phyloP scores from a whole-genome alignment of 345 rosid species.

The Lenwebbia sp. region DNA sequence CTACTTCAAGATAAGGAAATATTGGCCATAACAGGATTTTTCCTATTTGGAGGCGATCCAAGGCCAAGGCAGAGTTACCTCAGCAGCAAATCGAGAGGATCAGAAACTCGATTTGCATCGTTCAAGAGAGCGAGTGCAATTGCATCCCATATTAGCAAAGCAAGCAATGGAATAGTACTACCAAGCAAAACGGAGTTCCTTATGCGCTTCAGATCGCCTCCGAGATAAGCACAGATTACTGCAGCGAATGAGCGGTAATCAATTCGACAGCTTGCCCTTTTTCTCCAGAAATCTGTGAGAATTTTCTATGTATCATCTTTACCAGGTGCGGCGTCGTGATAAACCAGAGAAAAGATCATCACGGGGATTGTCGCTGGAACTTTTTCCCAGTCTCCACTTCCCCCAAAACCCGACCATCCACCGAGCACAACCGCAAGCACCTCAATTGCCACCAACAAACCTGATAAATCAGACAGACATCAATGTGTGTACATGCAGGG shows the following conservation, averaged over 20 bases:
- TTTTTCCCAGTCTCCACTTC: constrained; percentile 39
- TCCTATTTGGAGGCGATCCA: background rate
- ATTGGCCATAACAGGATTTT: background rate
- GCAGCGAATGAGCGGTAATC: background rate
- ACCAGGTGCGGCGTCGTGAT: constrained; percentile 56
- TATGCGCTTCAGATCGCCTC: constrained; percentile 37
- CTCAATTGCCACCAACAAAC: constrained; percentile 45
- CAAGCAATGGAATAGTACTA: constrained; percentile 40
- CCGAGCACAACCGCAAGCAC: constrained; percentile 26
- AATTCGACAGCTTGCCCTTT: background rate
- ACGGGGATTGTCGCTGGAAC: constrained; percentile 51
- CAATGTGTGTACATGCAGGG: background rate
- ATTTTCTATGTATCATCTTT: background rate
- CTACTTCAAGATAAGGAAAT: background rate
- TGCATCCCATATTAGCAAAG: constrained; percentile 52
- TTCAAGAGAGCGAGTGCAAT: constrained; percentile 37
- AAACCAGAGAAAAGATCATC: constrained; percentile 48
- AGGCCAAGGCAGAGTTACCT: constrained; percentile 13
- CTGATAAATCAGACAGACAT: constrained; percentile 8
- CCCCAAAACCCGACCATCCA: constrained; percentile 44
- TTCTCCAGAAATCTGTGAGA: background rate
- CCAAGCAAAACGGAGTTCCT: constrained; percentile 44
- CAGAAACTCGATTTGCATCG: constrained; percentile 22
- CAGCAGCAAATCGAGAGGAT: constrained; percentile 43
- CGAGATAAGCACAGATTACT: constrained; percentile 64